phyloP scores from a whole-genome alignment of 1,139 yeast genomes.

The Suhomyces chickasaworum region DNA sequence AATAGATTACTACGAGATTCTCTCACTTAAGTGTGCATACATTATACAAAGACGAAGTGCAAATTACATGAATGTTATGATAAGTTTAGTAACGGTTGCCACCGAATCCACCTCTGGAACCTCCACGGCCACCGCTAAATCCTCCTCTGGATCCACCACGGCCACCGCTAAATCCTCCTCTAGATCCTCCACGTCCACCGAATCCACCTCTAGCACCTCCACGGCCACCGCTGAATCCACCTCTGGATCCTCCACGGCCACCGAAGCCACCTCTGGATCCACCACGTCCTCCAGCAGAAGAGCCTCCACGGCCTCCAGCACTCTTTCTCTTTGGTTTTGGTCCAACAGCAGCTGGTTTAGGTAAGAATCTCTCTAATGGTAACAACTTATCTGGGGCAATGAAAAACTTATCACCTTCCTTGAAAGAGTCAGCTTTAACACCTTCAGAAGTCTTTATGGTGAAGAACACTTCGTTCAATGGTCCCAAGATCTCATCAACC shows the following conservation, averaged over 20 bases:
- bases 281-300: constrained; percentile 43
- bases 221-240: constrained; percentile 49
- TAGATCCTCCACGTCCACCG: constrained; percentile 42
- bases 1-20: constrained; percentile 1
- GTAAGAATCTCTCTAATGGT: constrained; percentile 94
- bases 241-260: constrained; percentile 43
- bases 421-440: constrained; percentile 89
- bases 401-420: constrained; percentile 92
- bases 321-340: constrained; percentile 79
- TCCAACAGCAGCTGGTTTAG: constrained; percentile 81
- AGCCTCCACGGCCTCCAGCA: constrained; percentile 40
- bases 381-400: constrained; percentile 94
- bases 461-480: constrained; percentile 93
- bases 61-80: constrained; percentile 11
- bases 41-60: constrained; percentile 18
- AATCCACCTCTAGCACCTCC: constrained; percentile 50
- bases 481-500: constrained; percentile 97
- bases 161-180: constrained; percentile 36
- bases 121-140: constrained; percentile 32
- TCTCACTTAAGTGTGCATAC: constrained; percentile 9
- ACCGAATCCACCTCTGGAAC: constrained; percentile 39
- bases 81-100: constrained; percentile 17
- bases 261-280: constrained; percentile 46
- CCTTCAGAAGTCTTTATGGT: constrained; percentile 96
- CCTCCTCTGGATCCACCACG: constrained; percentile 53